These are phyloP conservation scores for Hypocreales sp. DNA, from an alignment of 2,329 filamentous ascomycete genomes.

Conservation along the genomic window DNA sequence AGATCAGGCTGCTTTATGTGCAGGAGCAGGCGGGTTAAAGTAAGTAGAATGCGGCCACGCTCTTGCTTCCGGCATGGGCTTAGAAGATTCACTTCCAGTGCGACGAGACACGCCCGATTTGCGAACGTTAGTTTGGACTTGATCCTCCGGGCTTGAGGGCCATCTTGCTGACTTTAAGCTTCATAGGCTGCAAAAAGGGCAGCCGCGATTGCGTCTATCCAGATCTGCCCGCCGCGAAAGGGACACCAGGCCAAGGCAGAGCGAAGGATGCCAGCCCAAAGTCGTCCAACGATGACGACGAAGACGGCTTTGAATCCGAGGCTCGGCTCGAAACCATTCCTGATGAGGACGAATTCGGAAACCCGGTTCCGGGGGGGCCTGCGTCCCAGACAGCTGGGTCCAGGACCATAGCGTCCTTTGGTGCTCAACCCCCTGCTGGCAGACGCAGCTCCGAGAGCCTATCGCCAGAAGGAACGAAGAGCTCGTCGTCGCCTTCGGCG, in stretches of 20 bases:
- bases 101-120: constrained; percentile 75
- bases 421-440: constrained; percentile 17
- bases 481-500: constrained; percentile 31
- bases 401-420: constrained; percentile 22
- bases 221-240: constrained; percentile 40
- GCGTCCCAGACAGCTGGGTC: constrained; percentile 8
- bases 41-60: too few species aligned
- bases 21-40: constrained; percentile 73
- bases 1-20: constrained; percentile 91
- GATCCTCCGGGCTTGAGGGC: too few species aligned
- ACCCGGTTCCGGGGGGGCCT: constrained; percentile 6
- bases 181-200: constrained; percentile 89
- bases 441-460: constrained; percentile 37
- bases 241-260: constrained; percentile 10
- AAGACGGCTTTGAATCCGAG: constrained; percentile 22
- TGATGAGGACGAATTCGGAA: constrained; percentile 37
- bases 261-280: constrained; percentile 31
- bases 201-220: constrained; percentile 85
- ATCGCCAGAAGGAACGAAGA: constrained; percentile 33
- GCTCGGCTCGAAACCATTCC: constrained; percentile 34
- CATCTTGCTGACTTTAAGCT: too few species aligned
- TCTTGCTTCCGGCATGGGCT: too few species aligned
- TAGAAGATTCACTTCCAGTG: constrained; percentile 56
- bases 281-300: constrained; percentile 37
- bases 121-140: constrained; percentile 48